Evolutionary conservation across 495 filamentous ascomycete species (phyloP).

Genomic region (Daldinia vernicosa): DNA sequence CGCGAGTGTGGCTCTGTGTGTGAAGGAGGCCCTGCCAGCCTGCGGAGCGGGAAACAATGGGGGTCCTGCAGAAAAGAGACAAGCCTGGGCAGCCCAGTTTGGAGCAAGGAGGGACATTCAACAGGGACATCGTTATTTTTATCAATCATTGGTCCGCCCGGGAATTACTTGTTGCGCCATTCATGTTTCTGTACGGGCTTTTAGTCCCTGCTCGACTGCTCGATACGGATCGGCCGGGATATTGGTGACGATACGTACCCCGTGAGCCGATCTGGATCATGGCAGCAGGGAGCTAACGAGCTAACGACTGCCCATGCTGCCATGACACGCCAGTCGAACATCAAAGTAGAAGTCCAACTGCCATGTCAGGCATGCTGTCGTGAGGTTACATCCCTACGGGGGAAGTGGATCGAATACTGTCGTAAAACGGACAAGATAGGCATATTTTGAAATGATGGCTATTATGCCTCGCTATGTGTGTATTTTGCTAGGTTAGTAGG

Average conservation of each 20-base stretch:
- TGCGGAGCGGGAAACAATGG: constrained; percentile 38
- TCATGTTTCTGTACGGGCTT: constrained; percentile 19
- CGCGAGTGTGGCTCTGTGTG: constrained; percentile 41
- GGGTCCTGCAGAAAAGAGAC: constrained; percentile 41
- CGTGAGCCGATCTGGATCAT: constrained; percentile 37
- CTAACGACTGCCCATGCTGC: constrained; percentile 22
- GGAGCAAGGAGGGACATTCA: constrained; percentile 27
- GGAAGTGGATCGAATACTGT: constrained; percentile 27
- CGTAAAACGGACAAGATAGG: constrained; percentile 28
- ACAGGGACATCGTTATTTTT: constrained; percentile 39
- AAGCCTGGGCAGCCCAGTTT: constrained; percentile 29
- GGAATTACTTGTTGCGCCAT: constrained; percentile 38
- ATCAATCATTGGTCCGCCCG: constrained; percentile 39
- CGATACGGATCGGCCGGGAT: constrained; percentile 37
- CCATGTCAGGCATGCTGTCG: constrained; percentile 22
- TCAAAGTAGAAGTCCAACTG: constrained; percentile 36
- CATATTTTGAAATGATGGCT: constrained; percentile 20
- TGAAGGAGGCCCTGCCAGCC: constrained; percentile 30
- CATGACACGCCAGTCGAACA: constrained; percentile 30
- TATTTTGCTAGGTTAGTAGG: too few species aligned
- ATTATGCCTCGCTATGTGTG: constrained; percentile 20
- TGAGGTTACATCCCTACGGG: constrained; percentile 34
- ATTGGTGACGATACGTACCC: constrained; percentile 35
- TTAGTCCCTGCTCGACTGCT: constrained; percentile 27
- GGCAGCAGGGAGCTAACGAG: constrained; percentile 14